Conservation (phyloP, 768 basidiomycete genomes). For the Leccinellum luteum region DNA sequence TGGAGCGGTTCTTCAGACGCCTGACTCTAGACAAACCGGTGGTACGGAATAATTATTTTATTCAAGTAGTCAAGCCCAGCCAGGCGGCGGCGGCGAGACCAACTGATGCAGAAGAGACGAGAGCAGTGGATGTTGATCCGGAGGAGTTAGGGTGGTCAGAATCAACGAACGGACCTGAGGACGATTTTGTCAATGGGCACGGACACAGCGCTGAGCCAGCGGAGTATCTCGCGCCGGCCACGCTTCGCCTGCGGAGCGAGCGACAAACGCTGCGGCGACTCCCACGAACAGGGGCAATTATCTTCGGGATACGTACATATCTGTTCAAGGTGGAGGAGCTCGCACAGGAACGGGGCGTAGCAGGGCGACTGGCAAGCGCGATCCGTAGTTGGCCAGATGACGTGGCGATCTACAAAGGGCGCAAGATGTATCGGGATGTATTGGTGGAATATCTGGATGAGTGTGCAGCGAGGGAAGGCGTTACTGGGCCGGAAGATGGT, state of each 20-base stretch:
- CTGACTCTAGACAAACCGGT: slow-evolving; percentile 68
- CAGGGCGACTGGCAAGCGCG: slow-evolving; percentile 61
- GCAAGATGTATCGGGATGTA: slow-evolving; percentile 23
- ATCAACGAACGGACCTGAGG: slow-evolving; percentile 55
- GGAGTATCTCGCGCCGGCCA: slow-evolving; percentile 33
- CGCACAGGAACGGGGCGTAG: slow-evolving; percentile 52
- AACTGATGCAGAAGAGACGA: slow-evolving; percentile 4
- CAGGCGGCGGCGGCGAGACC: background rate
- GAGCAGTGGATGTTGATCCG: slow-evolving; percentile 41
- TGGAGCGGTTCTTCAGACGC: slow-evolving; percentile 70
- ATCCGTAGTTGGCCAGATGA: slow-evolving; percentile 65
- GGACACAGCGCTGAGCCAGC: slow-evolving; percentile 22
- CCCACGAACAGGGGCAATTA: slow-evolving; percentile 57
- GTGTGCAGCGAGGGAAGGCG: slow-evolving; percentile 14
- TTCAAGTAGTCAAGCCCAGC: slow-evolving; percentile 39
- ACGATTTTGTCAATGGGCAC: slow-evolving; percentile 35
- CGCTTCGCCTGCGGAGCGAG: slow-evolving; percentile 58
- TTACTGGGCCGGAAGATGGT: slow-evolving; percentile 1
- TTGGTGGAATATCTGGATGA: slow-evolving; percentile 23
- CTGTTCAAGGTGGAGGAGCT: slow-evolving; percentile 52
- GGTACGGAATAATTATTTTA: slow-evolving; percentile 64
- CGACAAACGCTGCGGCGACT: slow-evolving; percentile 66
- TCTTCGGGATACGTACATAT: slow-evolving; percentile 72
- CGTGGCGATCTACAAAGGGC: slow-evolving; percentile 37
- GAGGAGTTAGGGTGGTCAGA: slow-evolving; percentile 66